Evolutionary conservation across 306 rosid genomes (phyloP), one percentile per base, ranked within the genome.

Genomic region (Cicer chorassanicum): DNA sequence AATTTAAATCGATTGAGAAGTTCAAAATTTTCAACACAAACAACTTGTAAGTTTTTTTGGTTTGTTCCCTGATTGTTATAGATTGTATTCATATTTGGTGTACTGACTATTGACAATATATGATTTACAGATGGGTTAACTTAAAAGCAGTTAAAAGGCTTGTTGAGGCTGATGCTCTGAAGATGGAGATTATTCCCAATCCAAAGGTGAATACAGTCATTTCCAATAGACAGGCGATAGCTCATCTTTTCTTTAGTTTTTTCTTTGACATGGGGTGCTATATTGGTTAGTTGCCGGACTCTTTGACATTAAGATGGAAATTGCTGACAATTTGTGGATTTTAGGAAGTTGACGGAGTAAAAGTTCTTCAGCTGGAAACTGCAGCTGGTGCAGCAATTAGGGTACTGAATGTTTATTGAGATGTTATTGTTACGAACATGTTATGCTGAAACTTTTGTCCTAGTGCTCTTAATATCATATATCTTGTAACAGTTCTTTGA

Each of bases 301-400:
- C 34, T 46, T 74, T 66, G 55, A 29, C 48, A 63, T 65, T 82
- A 36, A 11, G 64, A 29, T 43, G 43, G 15, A 67, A 78, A 51
- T 81, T 72, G 51, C 82, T 73, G 70, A 80, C 53, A 65, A 21
- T 65, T 72, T 64, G 45, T 46, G 79, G 64, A 56, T 80, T 74
- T 54, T 73, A 94, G 99, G 99, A 94, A 87, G 97, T 91, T 83
- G 96, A 90, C 21, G 99, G 98, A 77, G 70, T 89, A 68, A 92
- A 94, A 84, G 97, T 92, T 82, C 94, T 94, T 80, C 99, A 94
- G 87, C 88, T 94, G 71, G 99, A 94, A 90, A 94, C 99, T 59
- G 99, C 99, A 12, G 99, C 99, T 72, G 99, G 99, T 68, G 99
- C 99, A 34, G 99, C 99, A 68, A 94, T 94, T 68, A 85, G 86